These are phyloP conservation scores for Penicillium argentinense DNA, from an alignment of 495 filamentous ascomycete genomes.

Conservation along the genomic window DNA sequence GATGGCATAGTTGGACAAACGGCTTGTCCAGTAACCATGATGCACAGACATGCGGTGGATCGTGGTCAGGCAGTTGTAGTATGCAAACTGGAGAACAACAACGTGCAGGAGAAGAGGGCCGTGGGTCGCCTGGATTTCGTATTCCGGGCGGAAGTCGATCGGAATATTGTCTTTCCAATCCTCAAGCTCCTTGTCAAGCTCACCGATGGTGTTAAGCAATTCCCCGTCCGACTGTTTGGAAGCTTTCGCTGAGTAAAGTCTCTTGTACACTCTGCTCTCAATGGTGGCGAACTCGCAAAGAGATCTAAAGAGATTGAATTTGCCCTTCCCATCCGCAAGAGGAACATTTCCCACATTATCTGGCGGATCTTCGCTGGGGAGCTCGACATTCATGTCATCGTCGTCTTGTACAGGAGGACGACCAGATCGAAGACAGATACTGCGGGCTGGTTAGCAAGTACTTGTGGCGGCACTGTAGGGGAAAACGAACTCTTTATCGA, in stretches of 20 bases:
- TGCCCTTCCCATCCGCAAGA: slow-evolving; percentile 83
- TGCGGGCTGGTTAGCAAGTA: slow-evolving; percentile 26
- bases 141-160: slow-evolving; percentile 88
- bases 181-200: slow-evolving; percentile 89
- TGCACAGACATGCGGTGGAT: slow-evolving; percentile 99
- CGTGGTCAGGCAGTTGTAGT: slow-evolving; percentile 96
- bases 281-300: slow-evolving; percentile 91
- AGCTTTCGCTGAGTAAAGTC: slow-evolving; percentile 89
- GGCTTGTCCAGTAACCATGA: slow-evolving; percentile 97
- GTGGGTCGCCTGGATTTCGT: slow-evolving; percentile 89
- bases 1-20: slow-evolving; percentile 92
- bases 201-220: slow-evolving; percentile 91
- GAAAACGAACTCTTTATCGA: slow-evolving; percentile 78
- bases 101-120: slow-evolving; percentile 89
- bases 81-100: slow-evolving; percentile 90
- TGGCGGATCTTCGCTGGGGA: slow-evolving; percentile 85
- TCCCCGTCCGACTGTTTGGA: slow-evolving; percentile 91
- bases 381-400: slow-evolving; percentile 96
- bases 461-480: not conserved
- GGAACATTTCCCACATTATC: slow-evolving; percentile 95
- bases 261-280: slow-evolving; percentile 91
- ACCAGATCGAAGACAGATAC: slow-evolving; percentile 86
- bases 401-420: slow-evolving; percentile 94
- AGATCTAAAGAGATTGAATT: slow-evolving; percentile 88
- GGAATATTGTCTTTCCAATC: slow-evolving; percentile 96